Evolutionary conservation across 2,329 filamentous ascomycete species (phyloP).

Genomic region (Epichloe elymi): DNA sequence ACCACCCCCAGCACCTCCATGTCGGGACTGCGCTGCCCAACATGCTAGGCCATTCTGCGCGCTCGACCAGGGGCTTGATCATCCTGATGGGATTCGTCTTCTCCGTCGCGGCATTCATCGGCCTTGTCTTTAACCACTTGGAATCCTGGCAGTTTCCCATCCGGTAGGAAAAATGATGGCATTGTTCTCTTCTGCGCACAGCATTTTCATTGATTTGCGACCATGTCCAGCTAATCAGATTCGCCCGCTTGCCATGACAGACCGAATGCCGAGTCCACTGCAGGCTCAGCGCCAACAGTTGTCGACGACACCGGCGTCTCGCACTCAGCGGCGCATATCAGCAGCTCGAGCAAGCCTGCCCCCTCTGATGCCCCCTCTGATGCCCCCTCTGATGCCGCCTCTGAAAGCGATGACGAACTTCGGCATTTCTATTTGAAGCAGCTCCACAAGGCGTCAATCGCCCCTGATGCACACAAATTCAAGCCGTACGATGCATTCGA

Average conservation of each 20-base stretch:
- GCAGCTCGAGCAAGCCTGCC: neutral
- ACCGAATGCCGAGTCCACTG: neutral
- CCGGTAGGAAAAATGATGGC: conserved; percentile 7
- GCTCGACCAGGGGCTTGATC: conserved; percentile 18
- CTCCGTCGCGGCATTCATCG: conserved; percentile 19
- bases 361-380: neutral
- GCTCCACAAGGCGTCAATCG: conserved; percentile 17
- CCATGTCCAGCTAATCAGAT: neutral
- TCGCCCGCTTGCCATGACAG: neutral
- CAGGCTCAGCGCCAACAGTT: neutral
- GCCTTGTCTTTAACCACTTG: conserved; percentile 20
- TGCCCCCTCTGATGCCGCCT: neutral
- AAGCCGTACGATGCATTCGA: conserved; percentile 20
- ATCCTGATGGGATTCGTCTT: conserved; percentile 18
- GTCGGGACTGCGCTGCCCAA: neutral
- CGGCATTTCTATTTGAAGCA: conserved; percentile 20
- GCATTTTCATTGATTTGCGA: neutral
- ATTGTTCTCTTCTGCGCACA: neutral
- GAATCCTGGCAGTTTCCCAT: conserved; percentile 14
- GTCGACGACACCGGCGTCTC: neutral
- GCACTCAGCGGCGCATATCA: neutral
- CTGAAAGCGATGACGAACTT: conserved; percentile 8
- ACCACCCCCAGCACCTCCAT: neutral
- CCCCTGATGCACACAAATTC: conserved; percentile 15
- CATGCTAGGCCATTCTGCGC: conserved; percentile 18